These are phyloP conservation scores for Psilocybe azurescens DNA, from an alignment of 768 basidiomycete genomes.

Conservation along the genomic window DNA sequence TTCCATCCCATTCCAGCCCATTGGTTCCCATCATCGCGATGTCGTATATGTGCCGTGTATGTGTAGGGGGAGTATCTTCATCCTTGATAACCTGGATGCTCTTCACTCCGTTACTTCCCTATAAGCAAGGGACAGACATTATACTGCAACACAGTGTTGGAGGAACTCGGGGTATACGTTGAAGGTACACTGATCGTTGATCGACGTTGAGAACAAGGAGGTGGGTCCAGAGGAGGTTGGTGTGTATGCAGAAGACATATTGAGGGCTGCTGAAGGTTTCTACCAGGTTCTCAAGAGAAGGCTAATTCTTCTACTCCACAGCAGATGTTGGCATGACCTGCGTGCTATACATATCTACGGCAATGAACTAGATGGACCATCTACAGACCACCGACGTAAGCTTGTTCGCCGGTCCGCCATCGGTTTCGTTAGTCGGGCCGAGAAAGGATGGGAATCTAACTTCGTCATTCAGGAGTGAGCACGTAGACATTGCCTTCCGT, in stretches of 20 bases:
- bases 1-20: conserved; percentile 29
- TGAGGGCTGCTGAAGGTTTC: neutral
- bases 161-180: neutral
- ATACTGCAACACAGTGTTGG: neutral
- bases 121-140: conserved; percentile 1
- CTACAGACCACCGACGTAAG: too few relatives aligned
- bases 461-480: neutral
- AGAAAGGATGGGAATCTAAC: neutral
- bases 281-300: neutral
- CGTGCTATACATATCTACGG: too few relatives aligned
- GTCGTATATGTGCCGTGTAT: conserved; percentile 32
- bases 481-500: neutral
- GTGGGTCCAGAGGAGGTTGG: neutral
- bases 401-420: neutral
- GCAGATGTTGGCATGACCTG: neutral
- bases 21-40: conserved; percentile 24
- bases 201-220: neutral
- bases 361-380: too few relatives aligned
- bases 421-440: neutral
- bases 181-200: neutral
- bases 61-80: conserved; percentile 37
- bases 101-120: conserved; percentile 2
- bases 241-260: neutral
- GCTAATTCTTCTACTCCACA: neutral
- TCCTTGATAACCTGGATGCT: conserved; percentile 19